Base-by-base conservation (phyloP, 2,329 filamentous ascomycete species). In the Exserohilum turcica region DNA sequence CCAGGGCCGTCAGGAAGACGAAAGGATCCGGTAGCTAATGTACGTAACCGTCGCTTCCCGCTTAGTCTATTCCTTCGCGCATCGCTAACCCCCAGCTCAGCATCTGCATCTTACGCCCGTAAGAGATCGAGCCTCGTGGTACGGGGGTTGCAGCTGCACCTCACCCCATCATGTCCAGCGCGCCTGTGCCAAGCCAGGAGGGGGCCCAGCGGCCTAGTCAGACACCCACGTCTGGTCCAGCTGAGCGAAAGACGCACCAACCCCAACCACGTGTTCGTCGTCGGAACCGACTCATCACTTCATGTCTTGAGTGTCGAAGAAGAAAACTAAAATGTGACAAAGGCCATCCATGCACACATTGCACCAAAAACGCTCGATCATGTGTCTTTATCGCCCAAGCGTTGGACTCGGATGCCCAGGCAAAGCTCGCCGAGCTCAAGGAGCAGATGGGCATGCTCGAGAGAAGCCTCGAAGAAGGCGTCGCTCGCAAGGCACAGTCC, bases 261-360 rank as follows among this genome's bases (percentile, higher is more conserved):
- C 56, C 64, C 27, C 69, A 68, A 24, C 63, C 65, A 13, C 67
- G 69, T 21, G 66, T 74, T 18, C 70, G 72, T 13, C 70, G 73
- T 37, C 65, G 73, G 32, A 75, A 75, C 52, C 69, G 73, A 27
- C 50, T 75, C 21, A 75, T 75, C 44, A 74, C 67, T 13, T 74
- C 71, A 5, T 75, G 73, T 47, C 66, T 75, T 15, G 73, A 75
- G 57, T 75, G 72, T 68, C 83, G 90, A 33, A 84, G 88, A 18
- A 83, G 90, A 35, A 93, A 93, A 74, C 78, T 92, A 50, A 90
- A 89, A 71, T 93, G 90, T 76, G 87, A 90, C 76, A 91, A 90
- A 68, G 74, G 79, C 16, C 82, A 88, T 44, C 88, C 90, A 55
- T 93, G 89, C 69, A 80, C 80, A 59, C 90, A 90, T 72, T 88